Base-by-base conservation (phyloP, 371 early-diverging fungal genomes). In the Mortierella sp. region DNA sequence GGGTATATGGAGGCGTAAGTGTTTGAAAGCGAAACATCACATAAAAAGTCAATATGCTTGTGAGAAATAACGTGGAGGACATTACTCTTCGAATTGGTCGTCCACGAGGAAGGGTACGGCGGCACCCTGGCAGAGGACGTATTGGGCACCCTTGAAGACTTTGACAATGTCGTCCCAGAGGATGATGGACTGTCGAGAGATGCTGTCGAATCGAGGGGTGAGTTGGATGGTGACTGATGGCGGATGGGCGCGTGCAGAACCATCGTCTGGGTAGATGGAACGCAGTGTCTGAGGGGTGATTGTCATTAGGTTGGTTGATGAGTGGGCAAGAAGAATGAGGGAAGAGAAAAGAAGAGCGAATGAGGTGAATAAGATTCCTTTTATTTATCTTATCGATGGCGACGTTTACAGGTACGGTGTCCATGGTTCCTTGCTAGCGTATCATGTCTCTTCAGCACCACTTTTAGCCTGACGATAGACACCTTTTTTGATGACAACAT, bases 131-230 rank as follows among this genome's bases (percentile, higher is more conserved):
- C 61, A 61, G 19, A 37, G 39, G 19, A 61, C 61, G 37, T 61
- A 61, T 9, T 19, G 61, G 8, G 37, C 61, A 8, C 61, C 37
- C 37, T 61, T 61, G 22, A 37, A 61, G 9, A 37, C 61, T 61
- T 37, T 37, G 2, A 31, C 22, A 31, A 55, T 55, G 58, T 55
- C 58, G 8, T 55, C 31, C 58, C 58, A 55, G 61, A 61, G 61
- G 37, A 61, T 61, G 61, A 61, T 34, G 37, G 61, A 39, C 8
- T 61, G 61, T 14, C 22, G 13, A 4, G 61, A 22, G 37, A 61
- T 61, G 61, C 61, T 61, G 61, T 61, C 61, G 61, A 55, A 31
- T 55, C 31, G 58, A 55, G 58, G 58, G 4, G 58, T 55, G 58
- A 55, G 58, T 31, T 55, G 58, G 13, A 55, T 55, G 34, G 19